Percentiles rank a stretch among this genome's conserved stretches.
Evolutionary conservation across 352 stramenopile species (phyloP).

Genomic region (Saprolegnia parasitica): DNA sequence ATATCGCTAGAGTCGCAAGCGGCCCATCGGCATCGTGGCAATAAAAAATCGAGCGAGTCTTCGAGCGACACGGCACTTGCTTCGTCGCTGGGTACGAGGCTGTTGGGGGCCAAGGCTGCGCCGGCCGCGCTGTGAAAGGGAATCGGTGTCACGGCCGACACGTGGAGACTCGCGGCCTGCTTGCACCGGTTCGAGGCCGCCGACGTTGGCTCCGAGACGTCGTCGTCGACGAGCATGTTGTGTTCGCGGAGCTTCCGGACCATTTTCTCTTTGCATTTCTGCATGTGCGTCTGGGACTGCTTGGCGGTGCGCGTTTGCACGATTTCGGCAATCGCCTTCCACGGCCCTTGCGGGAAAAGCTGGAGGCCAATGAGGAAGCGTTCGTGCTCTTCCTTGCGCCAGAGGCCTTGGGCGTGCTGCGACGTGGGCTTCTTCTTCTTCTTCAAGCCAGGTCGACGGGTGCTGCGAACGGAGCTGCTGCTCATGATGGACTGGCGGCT

Average conservation of each 20-base stretch:
- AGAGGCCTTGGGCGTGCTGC: constrained; percentile 24
- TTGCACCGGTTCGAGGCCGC: constrained; percentile 2
- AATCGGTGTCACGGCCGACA: constrained; percentile 1
- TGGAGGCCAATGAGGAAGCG: constrained; percentile 83
- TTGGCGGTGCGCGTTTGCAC: constrained; percentile 82
- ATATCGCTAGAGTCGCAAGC: neutral
- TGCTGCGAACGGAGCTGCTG: too few relatives aligned
- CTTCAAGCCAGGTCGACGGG: neutral
- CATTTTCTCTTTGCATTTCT: constrained; percentile 88
- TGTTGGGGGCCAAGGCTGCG: neutral
- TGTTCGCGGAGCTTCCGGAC: constrained; percentile 29
- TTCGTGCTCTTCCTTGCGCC: constrained; percentile 48
- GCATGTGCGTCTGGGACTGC: constrained; percentile 91
- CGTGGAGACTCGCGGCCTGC: constrained; percentile 1
- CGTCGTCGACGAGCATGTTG: neutral
- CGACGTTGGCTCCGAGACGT: neutral
- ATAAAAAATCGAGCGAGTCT: constrained; percentile 9
- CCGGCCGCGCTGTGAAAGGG: neutral
- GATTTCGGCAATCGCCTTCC: constrained; percentile 75
- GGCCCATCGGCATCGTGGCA: constrained; percentile 1
- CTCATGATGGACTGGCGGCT: too few relatives aligned
- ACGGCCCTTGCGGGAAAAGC: constrained; percentile 70
- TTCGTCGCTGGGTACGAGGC: neutral
- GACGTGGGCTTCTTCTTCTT: neutral
- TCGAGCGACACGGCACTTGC: neutral